phyloP scores from a whole-genome alignment of 208 protist species.

The Wallacemonas sp. region DNA sequence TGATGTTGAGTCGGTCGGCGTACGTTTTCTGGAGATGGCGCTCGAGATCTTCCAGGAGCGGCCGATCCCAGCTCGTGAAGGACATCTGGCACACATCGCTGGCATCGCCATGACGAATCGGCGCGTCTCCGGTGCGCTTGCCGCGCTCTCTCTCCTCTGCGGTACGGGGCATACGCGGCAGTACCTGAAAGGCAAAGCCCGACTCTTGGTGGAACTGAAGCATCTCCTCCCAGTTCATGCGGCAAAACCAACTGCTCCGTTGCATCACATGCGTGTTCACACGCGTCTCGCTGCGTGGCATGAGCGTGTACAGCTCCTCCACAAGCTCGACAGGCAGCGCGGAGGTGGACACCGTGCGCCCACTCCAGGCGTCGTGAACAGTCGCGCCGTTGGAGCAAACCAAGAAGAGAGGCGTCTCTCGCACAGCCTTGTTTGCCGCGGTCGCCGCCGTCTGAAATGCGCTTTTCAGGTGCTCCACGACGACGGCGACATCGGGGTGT shows the following conservation, averaged over 20 bases:
- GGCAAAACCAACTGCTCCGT: slow-evolving; percentile 30
- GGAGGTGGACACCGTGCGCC: neutral
- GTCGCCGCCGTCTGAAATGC: neutral
- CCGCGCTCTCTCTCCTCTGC: slow-evolving; percentile 4
- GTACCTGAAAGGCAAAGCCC: slow-evolving; percentile 45
- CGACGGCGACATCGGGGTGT: slow-evolving; percentile 36
- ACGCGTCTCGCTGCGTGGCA: slow-evolving; percentile 21
- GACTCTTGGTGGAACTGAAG: slow-evolving; percentile 45
- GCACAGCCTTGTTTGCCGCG: neutral
- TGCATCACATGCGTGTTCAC: slow-evolving; percentile 42
- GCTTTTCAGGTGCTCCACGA: slow-evolving; percentile 6
- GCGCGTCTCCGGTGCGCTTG: neutral
- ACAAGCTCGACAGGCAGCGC: slow-evolving; percentile 18
- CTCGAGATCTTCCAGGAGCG: slow-evolving; percentile 22
- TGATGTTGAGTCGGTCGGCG: slow-evolving; percentile 26
- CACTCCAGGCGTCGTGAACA: slow-evolving; percentile 11
- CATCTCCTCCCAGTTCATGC: slow-evolving; percentile 52
- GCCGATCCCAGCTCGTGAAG: slow-evolving; percentile 34
- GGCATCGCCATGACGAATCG: slow-evolving; percentile 7
- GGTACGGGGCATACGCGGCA: slow-evolving; percentile 17
- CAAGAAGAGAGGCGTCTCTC: slow-evolving; percentile 3
- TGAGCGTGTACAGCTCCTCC: slow-evolving; percentile 25
- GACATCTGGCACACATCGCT: slow-evolving; percentile 23
- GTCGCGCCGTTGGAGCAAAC: slow-evolving; percentile 5
- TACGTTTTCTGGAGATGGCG: slow-evolving; percentile 34